phyloP scores from a whole-genome alignment of 495 filamentous ascomycete genomes.

The Penicillium maclennaniae region DNA sequence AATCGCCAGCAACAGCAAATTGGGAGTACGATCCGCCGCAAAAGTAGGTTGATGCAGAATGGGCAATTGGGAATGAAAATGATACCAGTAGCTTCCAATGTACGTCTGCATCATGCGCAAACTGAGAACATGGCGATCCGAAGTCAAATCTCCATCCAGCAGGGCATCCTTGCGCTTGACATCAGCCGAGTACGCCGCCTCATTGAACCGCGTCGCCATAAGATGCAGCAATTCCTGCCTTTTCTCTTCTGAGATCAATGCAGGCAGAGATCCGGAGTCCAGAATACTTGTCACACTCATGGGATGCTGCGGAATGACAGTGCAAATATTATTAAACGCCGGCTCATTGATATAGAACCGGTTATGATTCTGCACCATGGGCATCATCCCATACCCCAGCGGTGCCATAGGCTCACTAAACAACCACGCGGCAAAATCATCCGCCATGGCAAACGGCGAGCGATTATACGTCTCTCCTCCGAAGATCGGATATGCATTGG shows the following conservation, averaged over 20 bases:
- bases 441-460: slow-evolving; percentile 84
- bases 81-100: slow-evolving; percentile 88
- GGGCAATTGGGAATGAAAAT: slow-evolving; percentile 91
- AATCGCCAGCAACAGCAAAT: slow-evolving; percentile 82
- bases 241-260: slow-evolving; percentile 82
- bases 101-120: slow-evolving; percentile 93
- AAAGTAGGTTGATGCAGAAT: slow-evolving; percentile 95
- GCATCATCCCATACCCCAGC: slow-evolving; percentile 37
- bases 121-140: slow-evolving; percentile 75
- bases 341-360: slow-evolving; percentile 42
- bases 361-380: slow-evolving; percentile 37
- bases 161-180: slow-evolving; percentile 73
- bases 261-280: slow-evolving; percentile 76
- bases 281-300: slow-evolving; percentile 91
- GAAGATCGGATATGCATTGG: slow-evolving; percentile 77
- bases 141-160: slow-evolving; percentile 70
- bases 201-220: slow-evolving; percentile 78
- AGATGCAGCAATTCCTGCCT: slow-evolving; percentile 78
- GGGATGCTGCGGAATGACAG: slow-evolving; percentile 55
- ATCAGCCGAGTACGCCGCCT: slow-evolving; percentile 70
- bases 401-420: slow-evolving; percentile 64
- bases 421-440: slow-evolving; percentile 88
- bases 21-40: slow-evolving; percentile 77
- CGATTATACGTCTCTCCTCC: slow-evolving; percentile 75
- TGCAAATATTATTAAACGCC: slow-evolving; percentile 33